Conservation (phyloP, 2,329 filamentous ascomycete species). For the Talaromyces rugulosus region DNA sequence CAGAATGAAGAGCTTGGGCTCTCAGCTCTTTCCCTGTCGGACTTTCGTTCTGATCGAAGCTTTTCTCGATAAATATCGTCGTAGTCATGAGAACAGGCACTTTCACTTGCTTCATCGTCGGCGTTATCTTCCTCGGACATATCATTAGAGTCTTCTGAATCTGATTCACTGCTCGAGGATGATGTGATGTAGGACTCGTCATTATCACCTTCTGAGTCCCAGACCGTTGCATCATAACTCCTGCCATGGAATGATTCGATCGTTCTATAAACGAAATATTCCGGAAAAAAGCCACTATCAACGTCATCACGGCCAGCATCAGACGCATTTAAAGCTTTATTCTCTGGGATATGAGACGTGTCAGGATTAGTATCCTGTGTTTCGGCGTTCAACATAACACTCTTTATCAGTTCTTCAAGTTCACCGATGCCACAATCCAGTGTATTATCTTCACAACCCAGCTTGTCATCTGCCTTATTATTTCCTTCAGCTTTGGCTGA, state of each 20-base stretch:
- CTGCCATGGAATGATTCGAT: conserved; percentile 1
- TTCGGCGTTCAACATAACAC: background rate
- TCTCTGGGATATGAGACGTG: background rate
- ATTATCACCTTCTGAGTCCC: conserved; percentile 3
- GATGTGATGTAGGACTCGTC: background rate
- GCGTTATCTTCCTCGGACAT: conserved; percentile 1
- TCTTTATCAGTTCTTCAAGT: background rate
- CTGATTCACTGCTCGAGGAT: background rate
- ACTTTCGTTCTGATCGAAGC: background rate
- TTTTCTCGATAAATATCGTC: background rate
- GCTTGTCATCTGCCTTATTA: background rate
- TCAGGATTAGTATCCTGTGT: background rate
- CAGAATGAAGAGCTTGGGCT: background rate
- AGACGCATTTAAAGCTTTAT: too few relatives aligned
- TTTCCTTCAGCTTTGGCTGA: background rate
- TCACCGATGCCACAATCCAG: background rate
- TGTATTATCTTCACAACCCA: background rate
- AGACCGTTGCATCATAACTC: background rate
- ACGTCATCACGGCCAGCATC: background rate
- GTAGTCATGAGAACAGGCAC: background rate
- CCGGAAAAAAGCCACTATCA: background rate
- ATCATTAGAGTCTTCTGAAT: background rate
- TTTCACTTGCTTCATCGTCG: conserved; percentile 4
- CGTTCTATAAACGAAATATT: conserved; percentile 7
- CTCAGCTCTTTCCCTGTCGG: background rate